These are phyloP conservation scores for Elongisporangium undulatum DNA, from an alignment of 352 stramenopile genomes.

Conservation along the genomic window DNA sequence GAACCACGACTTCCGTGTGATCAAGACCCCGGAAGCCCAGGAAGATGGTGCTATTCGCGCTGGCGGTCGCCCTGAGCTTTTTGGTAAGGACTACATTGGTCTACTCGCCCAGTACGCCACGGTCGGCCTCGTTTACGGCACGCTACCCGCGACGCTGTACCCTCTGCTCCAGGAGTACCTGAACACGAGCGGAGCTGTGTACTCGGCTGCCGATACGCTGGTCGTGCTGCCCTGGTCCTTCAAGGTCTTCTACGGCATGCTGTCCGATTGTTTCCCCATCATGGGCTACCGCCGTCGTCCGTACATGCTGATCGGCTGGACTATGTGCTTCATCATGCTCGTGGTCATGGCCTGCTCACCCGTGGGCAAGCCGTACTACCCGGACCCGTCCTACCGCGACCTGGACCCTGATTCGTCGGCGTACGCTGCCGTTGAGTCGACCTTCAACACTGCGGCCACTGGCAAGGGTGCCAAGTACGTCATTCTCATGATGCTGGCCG, in stretches of 20 bases:
- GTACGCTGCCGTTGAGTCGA: background rate
- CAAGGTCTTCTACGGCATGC: conserved; percentile 24
- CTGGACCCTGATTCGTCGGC: conserved; percentile 4
- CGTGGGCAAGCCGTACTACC: conserved; percentile 31
- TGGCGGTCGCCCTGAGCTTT: conserved; percentile 9
- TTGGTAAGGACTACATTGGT: conserved; percentile 20
- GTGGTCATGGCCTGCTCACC: conserved; percentile 17
- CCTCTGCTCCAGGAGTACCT: conserved; percentile 28
- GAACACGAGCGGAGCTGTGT: conserved; percentile 19
- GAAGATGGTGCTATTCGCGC: conserved; percentile 7
- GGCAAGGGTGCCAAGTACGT: conserved; percentile 25
- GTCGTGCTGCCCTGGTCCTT: conserved; percentile 31
- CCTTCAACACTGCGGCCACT: background rate
- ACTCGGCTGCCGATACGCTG: conserved; percentile 21
- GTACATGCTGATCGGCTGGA: conserved; percentile 35
- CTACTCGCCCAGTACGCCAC: conserved; percentile 44
- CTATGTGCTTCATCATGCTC: conserved; percentile 16
- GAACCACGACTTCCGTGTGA: background rate
- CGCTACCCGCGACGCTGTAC: conserved; percentile 23
- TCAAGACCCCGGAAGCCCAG: background rate
- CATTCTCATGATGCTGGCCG: conserved; percentile 46
- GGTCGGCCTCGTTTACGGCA: conserved; percentile 43
- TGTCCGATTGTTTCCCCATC: conserved; percentile 23
- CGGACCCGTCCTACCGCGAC: conserved; percentile 3
- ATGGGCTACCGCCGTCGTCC: conserved; percentile 30